phyloP scores from a whole-genome alignment of 2,329 filamentous ascomycete species.

The Colletotrichum sp. region DNA sequence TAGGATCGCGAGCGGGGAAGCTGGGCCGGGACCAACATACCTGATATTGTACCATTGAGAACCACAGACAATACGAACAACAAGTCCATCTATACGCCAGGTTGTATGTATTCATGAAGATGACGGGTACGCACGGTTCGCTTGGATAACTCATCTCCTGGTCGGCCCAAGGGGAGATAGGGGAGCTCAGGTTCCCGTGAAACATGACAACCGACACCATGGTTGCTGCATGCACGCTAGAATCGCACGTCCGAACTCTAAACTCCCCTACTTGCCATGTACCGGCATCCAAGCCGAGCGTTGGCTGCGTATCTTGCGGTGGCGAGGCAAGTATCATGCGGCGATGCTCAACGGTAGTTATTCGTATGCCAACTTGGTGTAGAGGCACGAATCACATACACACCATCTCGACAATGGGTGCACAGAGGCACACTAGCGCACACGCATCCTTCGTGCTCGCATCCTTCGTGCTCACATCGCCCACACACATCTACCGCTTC shows the following conservation, averaged over 20 bases:
- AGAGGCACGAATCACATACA: not conserved
- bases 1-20: conserved; percentile 5
- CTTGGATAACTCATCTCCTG: not conserved
- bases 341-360: not conserved
- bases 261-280: not conserved
- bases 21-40: not conserved
- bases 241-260: not conserved
- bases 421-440: not conserved
- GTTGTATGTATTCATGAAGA: not conserved
- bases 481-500: not conserved
- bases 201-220: conserved; percentile 7
- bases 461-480: not conserved
- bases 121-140: not conserved
- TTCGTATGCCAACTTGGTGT: not conserved
- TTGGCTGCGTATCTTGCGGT: not conserved
- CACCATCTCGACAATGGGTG: not conserved
- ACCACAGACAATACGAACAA: not conserved
- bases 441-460: not conserved
- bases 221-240: not conserved
- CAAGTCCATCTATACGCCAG: not conserved
- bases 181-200: not conserved
- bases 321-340: not conserved
- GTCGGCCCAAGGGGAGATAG: not conserved
- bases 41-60: not conserved
- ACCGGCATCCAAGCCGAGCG: not conserved